phyloP scores from a whole-genome alignment of 1,139 yeast species.

The Yamadazyma jaroonii region DNA sequence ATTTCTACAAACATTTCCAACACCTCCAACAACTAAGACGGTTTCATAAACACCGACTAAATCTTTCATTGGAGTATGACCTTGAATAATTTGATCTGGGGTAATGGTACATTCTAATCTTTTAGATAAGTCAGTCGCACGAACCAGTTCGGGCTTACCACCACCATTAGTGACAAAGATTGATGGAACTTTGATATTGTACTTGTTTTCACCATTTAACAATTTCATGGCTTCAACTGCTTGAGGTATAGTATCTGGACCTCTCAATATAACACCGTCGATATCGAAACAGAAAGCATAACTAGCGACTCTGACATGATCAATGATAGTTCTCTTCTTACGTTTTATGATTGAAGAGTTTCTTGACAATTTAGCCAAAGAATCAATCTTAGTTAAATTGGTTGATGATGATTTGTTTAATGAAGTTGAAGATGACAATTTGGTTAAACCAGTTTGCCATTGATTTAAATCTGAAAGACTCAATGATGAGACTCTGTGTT shows the following conservation, averaged over 20 bases:
- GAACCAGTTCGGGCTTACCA: slow-evolving; percentile 71
- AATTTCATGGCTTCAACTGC: slow-evolving; percentile 68
- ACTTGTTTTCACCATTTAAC: slow-evolving; percentile 74
- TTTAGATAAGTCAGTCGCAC: slow-evolving; percentile 65
- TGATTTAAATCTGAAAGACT: slow-evolving; percentile 68
- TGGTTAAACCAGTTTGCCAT: slow-evolving; percentile 53
- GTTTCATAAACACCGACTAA: slow-evolving; percentile 62
- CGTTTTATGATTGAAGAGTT: slow-evolving; percentile 50
- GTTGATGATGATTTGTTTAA: slow-evolving; percentile 37
- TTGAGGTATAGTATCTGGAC: slow-evolving; percentile 76
- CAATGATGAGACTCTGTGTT: slow-evolving; percentile 65
- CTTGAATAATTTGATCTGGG: slow-evolving; percentile 79
- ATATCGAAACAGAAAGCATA: slow-evolving; percentile 87
- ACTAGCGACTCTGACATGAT: slow-evolving; percentile 71
- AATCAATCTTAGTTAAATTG: slow-evolving; percentile 48
- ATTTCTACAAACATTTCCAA: slow-evolving; percentile 75
- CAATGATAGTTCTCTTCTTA: slow-evolving; percentile 52
- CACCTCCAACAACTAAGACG: slow-evolving; percentile 83
- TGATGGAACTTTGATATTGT: slow-evolving; percentile 79
- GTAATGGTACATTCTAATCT: slow-evolving; percentile 60
- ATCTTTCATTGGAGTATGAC: slow-evolving; percentile 87
- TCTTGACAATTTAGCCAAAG: slow-evolving; percentile 51
- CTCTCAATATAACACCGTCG: slow-evolving; percentile 79
- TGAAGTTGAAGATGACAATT: slow-evolving; percentile 40
- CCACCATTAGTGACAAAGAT: slow-evolving; percentile 89